Evolutionary conservation across 2,329 filamentous ascomycete species (phyloP), one percentile per base, ranked within the genome.

Genomic region (Aureobasidium melanogenum): DNA sequence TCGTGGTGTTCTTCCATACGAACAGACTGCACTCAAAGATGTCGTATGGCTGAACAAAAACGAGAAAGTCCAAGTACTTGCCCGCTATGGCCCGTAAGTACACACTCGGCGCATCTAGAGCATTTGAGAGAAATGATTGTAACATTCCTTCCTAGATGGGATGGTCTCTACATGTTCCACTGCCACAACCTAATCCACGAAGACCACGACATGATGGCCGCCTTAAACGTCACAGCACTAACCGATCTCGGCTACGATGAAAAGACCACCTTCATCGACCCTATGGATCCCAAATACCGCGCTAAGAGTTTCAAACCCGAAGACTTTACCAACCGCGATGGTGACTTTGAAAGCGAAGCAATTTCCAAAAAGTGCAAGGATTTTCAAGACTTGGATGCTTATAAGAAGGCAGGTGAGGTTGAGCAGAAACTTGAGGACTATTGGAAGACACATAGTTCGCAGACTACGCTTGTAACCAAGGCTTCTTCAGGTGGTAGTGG

Each of bases 21-120:
- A 85, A 70, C 71, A 73, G 1, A 77, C 75, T 0, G 82, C 80
- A 0, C 75, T 83, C 19, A 84, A 85, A 69, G 82, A 85, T 65
- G 79, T 84, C 1, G 81, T 84, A 1, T 80, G 81, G 75, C 73
- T 85, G 1, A 79, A 76, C 10, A 71, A 70, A 0, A 76, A 77
- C 19, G 82, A 85, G 70, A 77, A 71, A 0, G 78, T 81, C 14
- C 72, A 74, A 6, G 80, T 82, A 0, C 74, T 80, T 43, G 81
- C 80, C 1, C 73, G 77, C 65, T 83, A 79, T 8, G 50, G 50
- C 50, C 50, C 50, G 50, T 54, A 41, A 54, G 50, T 34, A 47
- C 17, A 15, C 19, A 6, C 12, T 24, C 5, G 5, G 4, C 8
- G n/a, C 26, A 38, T 17, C 38, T 2, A 15, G 26, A 51, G 9